phyloP scores from a whole-genome alignment of 257 asterid genomes.

The Ehretia macrophylla region DNA sequence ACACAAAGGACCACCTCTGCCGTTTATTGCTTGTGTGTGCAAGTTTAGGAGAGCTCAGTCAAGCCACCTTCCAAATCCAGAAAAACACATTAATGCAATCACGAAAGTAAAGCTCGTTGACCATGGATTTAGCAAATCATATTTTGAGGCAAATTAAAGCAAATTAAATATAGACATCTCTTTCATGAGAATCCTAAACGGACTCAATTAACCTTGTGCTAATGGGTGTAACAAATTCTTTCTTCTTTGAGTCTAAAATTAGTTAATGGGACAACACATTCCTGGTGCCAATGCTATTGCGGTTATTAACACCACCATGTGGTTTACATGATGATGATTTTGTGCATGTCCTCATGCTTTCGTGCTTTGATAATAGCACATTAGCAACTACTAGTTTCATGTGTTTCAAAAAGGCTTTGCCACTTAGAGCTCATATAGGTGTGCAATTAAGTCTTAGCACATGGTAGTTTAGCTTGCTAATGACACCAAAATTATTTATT shows the following conservation, averaged over 20 bases:
- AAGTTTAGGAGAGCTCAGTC: no score
- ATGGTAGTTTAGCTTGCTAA: constrained; percentile 27
- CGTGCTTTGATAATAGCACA: not conserved
- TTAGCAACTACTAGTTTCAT: not conserved
- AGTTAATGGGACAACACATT: not conserved
- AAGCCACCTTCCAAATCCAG: no score
- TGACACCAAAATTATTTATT: constrained; percentile 18
- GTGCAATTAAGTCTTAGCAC: constrained; percentile 31
- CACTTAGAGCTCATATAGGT: constrained; percentile 1
- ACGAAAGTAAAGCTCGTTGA: no score
- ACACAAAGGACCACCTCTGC: no score
- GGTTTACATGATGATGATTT: not conserved
- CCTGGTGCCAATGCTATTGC: not conserved
- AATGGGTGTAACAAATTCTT: not conserved
- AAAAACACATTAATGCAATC: no score
- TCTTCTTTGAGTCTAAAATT: not conserved
- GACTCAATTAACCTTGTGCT: not conserved
- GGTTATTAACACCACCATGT: not conserved
- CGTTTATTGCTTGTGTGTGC: no score
- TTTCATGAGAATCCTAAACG: not conserved
- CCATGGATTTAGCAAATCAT: no score
- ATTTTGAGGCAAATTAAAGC: no score
- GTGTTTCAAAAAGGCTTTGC: not conserved
- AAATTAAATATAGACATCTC: no score
- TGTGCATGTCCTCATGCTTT: not conserved